phyloP scores from a whole-genome alignment of 805 yeast genomes.

The Saccharomycopsis selenospora region DNA sequence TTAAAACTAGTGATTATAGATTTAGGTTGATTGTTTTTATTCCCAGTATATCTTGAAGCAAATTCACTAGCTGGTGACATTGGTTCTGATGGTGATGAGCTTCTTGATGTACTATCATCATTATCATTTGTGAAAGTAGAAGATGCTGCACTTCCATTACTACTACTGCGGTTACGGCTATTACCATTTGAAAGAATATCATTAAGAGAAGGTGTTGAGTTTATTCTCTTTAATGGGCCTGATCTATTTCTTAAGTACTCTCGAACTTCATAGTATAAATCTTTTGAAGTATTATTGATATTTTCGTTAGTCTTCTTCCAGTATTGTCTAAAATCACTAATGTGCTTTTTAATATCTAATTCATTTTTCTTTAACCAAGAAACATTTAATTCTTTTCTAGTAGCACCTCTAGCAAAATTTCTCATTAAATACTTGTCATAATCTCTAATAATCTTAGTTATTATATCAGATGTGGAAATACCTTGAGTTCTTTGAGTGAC shows the following conservation, averaged over 20 bases:
- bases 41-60: slow-evolving; percentile 57
- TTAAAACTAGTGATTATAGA: slow-evolving; percentile 28
- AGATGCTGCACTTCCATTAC: slow-evolving; percentile 3
- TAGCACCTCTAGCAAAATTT: slow-evolving; percentile 95
- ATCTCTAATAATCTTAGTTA: slow-evolving; percentile 89
- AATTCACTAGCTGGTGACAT: slow-evolving; percentile 59
- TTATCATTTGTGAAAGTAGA: slow-evolving; percentile 20
- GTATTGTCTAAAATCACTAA: slow-evolving; percentile 77
- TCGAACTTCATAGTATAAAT: slow-evolving; percentile 76
- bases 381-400: slow-evolving; percentile 91
- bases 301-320: slow-evolving; percentile 70
- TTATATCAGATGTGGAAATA: slow-evolving; percentile 89
- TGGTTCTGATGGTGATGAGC: slow-evolving; percentile 13
- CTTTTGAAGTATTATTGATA: slow-evolving; percentile 67
- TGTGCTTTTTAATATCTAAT: slow-evolving; percentile 85
- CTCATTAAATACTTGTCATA: slow-evolving; percentile 96
- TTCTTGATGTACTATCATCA: slow-evolving; percentile 12
- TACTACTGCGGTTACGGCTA: slow-evolving; percentile 31
- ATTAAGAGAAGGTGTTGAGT: slow-evolving; percentile 16
- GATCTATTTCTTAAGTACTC: slow-evolving; percentile 54
- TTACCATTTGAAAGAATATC: slow-evolving; percentile 25
- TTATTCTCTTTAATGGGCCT: slow-evolving; percentile 21
- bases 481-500: slow-evolving; percentile 97
- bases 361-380: slow-evolving; percentile 98
- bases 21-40: slow-evolving; percentile 33